Percentiles rank a stretch among this genome's conserved stretches.
phyloP scores from a whole-genome alignment of 2,329 filamentous ascomycete species.

The Botrytis deweyae region DNA sequence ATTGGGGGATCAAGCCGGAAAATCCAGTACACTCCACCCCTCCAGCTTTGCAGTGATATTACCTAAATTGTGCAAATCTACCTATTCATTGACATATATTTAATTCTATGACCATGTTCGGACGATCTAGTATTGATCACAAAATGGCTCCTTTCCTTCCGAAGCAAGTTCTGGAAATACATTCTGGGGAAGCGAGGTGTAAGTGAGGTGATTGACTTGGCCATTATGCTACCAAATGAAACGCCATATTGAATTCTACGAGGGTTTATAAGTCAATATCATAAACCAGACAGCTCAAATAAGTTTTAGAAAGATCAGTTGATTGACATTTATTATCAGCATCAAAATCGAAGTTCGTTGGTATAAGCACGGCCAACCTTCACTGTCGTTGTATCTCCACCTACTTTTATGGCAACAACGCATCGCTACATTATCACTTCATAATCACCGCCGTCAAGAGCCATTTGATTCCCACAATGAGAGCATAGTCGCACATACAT shows the following conservation, averaged over 20 bases:
- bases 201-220: background rate
- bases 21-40: background rate
- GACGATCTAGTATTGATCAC: background rate
- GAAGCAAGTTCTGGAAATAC: background rate
- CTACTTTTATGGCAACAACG: background rate
- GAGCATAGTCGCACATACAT: background rate
- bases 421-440: background rate
- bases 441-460: background rate
- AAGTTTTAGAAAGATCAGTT: background rate
- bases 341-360: background rate
- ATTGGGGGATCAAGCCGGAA: background rate
- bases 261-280: background rate
- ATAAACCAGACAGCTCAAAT: background rate
- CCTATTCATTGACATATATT: background rate
- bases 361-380: background rate
- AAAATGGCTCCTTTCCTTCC: background rate
- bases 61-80: background rate
- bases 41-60: background rate
- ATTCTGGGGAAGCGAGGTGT: background rate
- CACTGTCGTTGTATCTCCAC: background rate
- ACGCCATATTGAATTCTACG: background rate
- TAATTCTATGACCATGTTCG: background rate
- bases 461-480: rapidly evolving
- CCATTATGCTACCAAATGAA: background rate
- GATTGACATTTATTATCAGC: background rate